These are phyloP conservation scores for Hippophae rhamnoides DNA, from an alignment of 306 rosid species.

Conservation along the genomic window DNA sequence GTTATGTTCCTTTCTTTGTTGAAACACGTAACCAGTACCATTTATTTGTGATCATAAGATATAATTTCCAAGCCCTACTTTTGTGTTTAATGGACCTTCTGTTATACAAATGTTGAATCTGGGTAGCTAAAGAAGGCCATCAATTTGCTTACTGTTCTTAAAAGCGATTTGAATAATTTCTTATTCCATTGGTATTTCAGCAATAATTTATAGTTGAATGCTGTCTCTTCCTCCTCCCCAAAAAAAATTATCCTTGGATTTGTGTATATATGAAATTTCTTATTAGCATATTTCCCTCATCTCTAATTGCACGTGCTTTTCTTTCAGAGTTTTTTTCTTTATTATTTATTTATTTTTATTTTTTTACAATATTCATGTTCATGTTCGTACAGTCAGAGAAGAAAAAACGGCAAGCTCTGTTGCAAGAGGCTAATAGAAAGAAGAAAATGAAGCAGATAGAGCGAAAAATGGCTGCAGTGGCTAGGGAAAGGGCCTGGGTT, in stretches of 20 bases:
- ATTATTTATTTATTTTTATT: not conserved
- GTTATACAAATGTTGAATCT: not conserved
- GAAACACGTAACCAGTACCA: not conserved
- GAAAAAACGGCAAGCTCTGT: constrained; percentile 60
- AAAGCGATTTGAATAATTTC: not conserved
- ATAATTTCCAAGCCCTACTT: not conserved
- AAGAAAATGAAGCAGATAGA: constrained; percentile 63
- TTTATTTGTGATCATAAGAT: not conserved
- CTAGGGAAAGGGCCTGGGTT: constrained; percentile 73
- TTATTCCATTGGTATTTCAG: not conserved
- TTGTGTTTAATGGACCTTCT: not conserved
- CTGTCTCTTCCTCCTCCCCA: too few relatives aligned
- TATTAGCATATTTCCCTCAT: too few relatives aligned
- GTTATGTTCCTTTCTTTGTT: not conserved
- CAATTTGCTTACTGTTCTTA: not conserved
- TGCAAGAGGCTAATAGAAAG: constrained; percentile 80
- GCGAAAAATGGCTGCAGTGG: constrained; percentile 93
- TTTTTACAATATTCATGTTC: constrained; percentile 13
- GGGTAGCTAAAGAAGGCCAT: not conserved
- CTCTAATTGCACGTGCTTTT: not conserved
- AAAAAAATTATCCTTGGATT: too few relatives aligned
- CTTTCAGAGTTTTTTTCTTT: not conserved
- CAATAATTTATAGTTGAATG: too few relatives aligned
- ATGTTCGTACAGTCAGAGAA: constrained; percentile 49
- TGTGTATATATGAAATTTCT: too few relatives aligned